Conservation (phyloP, 805 yeast species). For the Ogataea ramenticola region DNA sequence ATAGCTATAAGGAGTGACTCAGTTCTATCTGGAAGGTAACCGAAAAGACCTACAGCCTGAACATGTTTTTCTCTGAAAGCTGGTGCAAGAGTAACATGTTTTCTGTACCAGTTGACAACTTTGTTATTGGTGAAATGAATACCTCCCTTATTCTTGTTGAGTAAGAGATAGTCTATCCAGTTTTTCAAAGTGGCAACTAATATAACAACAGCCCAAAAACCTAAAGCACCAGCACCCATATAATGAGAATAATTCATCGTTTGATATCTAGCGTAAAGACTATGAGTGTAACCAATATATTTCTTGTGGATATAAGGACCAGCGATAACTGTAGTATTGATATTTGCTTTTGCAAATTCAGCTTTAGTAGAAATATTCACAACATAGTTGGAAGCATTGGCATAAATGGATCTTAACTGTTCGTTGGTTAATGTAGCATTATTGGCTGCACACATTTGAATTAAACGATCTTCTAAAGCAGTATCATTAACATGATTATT, state of each 20-base stretch:
- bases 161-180: slow-evolving; percentile 33
- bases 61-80: slow-evolving; percentile 21
- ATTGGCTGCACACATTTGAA: slow-evolving; percentile 11
- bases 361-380: slow-evolving; percentile 21
- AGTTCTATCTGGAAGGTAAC: slow-evolving; percentile 44
- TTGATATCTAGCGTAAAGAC: slow-evolving; percentile 23
- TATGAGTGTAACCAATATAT: slow-evolving; percentile 18
- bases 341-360: slow-evolving; percentile 24
- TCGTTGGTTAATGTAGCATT: slow-evolving; percentile 24
- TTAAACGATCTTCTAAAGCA: slow-evolving; percentile 15
- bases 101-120: slow-evolving; percentile 12
- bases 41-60: slow-evolving; percentile 11
- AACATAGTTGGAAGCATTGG: slow-evolving; percentile 34
- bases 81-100: too few species aligned
- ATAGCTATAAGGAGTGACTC: slow-evolving; percentile 37
- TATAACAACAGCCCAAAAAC: slow-evolving; percentile 42
- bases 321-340: slow-evolving; percentile 30
- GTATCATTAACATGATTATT: slow-evolving; percentile 8
- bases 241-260: slow-evolving; percentile 35
- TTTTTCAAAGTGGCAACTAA: slow-evolving; percentile 34
- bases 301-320: slow-evolving; percentile 13
- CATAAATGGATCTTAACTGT: slow-evolving; percentile 28
- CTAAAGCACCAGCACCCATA: slow-evolving; percentile 38
- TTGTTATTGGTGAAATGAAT: slow-evolving; percentile 16
- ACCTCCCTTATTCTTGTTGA: slow-evolving; percentile 23